Base-by-base conservation (phyloP, 768 basidiomycete genomes). In the Roridomyces roridus region DNA sequence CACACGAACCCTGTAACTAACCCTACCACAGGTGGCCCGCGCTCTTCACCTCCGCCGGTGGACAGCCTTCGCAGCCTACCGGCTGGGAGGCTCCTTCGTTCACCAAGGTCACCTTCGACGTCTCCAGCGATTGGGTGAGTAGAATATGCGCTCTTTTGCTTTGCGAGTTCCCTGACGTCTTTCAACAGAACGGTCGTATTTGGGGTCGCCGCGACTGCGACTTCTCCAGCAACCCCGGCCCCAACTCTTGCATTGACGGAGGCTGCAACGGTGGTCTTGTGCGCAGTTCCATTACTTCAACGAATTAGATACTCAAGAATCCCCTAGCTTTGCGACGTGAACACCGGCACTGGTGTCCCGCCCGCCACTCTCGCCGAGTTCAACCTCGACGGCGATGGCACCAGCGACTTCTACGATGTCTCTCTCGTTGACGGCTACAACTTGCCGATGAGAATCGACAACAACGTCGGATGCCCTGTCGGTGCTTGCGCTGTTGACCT, bases 121-220 rank as follows among this genome's bases (percentile, higher is more conserved):
- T 85, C 26, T 81, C 82, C 6, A 72, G 77, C 55, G 70, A 77
- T 58, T 85, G 83, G 84, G 68, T 82, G 1, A 80, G 80, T 15
- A 70, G 80, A 43, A 78, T 82, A n/a, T n/a, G n/a, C n/a, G n/a
- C n/a, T n/a, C 3, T 4, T 4, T 4, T 34, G 11, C 11, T 34
- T 34, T 8, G 31, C 3, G 10, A 34, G 46, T 83, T 34, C 18
- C 20, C 47, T 2, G n/a, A n/a, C 1, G 2, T 34, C 31, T 34
- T 34, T 28, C 42, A 15, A 44, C 29, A 42, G 55, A 34, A 50
- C 6, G 39, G 44, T 29, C 36, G 80, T 35, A 77, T 83, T 51
- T 81, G 80, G 84, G 81, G 72, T 53, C 76, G 80, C 20, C 75
- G 75, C 25, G 62, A 81, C 57, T 84, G 83, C 51, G 68, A 84